Evolutionary conservation across 2,329 filamentous ascomycete species (phyloP).

Genomic region (Colletotrichum karsti): DNA sequence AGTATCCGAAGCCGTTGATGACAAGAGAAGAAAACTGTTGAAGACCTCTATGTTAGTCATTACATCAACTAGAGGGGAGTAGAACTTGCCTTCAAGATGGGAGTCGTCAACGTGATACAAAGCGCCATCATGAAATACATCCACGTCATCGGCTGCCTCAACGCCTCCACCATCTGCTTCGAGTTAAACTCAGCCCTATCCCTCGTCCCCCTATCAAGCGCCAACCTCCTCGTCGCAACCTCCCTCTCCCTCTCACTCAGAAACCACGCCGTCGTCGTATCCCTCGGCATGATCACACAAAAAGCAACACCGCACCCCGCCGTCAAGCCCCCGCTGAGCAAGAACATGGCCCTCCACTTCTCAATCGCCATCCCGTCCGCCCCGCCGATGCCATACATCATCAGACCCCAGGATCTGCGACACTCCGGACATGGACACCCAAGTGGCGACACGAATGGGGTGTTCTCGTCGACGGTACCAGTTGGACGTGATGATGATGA

Average conservation of each 20-base stretch:
- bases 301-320: slow-evolving; percentile 4
- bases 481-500: slow-evolving; percentile 40
- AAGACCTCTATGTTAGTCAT: not conserved
- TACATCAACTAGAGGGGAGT: not conserved
- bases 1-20: slow-evolving; percentile 30
- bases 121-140: slow-evolving; percentile 33
- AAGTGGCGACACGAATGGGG: slow-evolving; percentile 37
- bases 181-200: slow-evolving; percentile 29
- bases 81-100: slow-evolving; percentile 31
- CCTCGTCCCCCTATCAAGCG: slow-evolving; percentile 28
- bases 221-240: slow-evolving; percentile 23
- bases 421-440: slow-evolving; percentile 39
- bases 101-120: slow-evolving; percentile 32
- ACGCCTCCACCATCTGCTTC: slow-evolving; percentile 32
- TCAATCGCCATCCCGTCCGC: slow-evolving; percentile 19
- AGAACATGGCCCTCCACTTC: slow-evolving; percentile 32
- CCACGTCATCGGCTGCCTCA: slow-evolving; percentile 19
- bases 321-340: slow-evolving; percentile 28
- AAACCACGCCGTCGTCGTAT: slow-evolving; percentile 16
- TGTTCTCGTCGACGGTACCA: slow-evolving; percentile 41
- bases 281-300: slow-evolving; percentile 12
- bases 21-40: slow-evolving; percentile 22
- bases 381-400: slow-evolving; percentile 38
- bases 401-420: slow-evolving; percentile 37
- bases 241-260: slow-evolving; percentile 9